Conservation (phyloP, 1,139 yeast genomes). For the Blastobotrys proliferans region DNA sequence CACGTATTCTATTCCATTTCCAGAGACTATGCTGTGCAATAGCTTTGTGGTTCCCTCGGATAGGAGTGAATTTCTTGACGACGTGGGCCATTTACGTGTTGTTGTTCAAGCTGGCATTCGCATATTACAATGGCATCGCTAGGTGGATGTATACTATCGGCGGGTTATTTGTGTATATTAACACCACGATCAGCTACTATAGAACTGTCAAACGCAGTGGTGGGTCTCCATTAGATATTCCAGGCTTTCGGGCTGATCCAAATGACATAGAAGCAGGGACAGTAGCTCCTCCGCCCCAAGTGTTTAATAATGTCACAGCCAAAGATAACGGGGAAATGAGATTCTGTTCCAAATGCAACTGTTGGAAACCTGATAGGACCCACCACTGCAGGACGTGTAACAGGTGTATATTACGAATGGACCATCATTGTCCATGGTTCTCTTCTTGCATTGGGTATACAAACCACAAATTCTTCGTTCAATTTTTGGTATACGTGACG, state of each 20-base stretch:
- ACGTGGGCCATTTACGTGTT: conserved; percentile 58
- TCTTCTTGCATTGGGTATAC: conserved; percentile 79
- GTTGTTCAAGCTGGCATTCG: conserved; percentile 29
- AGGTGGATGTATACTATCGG: conserved; percentile 19
- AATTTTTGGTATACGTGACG: conserved; percentile 60
- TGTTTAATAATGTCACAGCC: conserved; percentile 36
- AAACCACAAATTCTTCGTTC: conserved; percentile 77
- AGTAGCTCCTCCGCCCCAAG: conserved; percentile 37
- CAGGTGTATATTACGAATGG: conserved; percentile 39
- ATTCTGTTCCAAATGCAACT: conserved; percentile 66
- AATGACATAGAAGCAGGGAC: conserved; percentile 23
- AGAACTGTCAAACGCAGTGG: conserved; percentile 56
- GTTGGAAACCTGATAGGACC: conserved; percentile 88
- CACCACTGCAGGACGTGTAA: conserved; percentile 41
- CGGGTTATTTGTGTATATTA: conserved; percentile 29
- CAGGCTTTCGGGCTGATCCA: conserved; percentile 23
- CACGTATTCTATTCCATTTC: conserved; percentile 14
- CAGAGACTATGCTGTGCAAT: conserved; percentile 45
- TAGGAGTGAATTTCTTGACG: conserved; percentile 47
- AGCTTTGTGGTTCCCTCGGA: conserved; percentile 56
- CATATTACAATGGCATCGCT: conserved; percentile 24
- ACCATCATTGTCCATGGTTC: conserved; percentile 98
- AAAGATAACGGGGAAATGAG: conserved; percentile 48
- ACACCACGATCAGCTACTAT: conserved; percentile 45
- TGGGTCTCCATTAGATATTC: conserved; percentile 40